phyloP scores from a whole-genome alignment of 805 yeast genomes.

The Kodamaea leandrae region DNA sequence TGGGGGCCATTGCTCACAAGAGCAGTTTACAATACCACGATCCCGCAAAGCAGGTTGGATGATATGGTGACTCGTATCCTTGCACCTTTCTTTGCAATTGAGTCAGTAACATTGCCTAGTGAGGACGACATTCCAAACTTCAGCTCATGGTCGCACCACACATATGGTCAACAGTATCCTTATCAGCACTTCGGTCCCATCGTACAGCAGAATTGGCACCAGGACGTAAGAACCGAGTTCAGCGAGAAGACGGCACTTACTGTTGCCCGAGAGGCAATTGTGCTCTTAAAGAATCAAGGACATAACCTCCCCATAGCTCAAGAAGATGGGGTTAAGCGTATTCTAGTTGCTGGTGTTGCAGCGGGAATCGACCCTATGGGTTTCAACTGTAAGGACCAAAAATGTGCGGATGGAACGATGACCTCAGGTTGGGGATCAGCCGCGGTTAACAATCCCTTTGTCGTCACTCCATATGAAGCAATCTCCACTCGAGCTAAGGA shows the following conservation, averaged over 20 bases:
- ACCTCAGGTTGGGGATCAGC: slow-evolving; percentile 69
- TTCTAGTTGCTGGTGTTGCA: slow-evolving; percentile 50
- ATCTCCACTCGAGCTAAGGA: slow-evolving; percentile 46
- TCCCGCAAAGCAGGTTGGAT: slow-evolving; percentile 51
- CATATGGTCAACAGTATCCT: slow-evolving; percentile 54
- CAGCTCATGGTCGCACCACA: slow-evolving; percentile 57
- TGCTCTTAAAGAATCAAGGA: slow-evolving; percentile 52
- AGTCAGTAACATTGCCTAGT: slow-evolving; percentile 34
- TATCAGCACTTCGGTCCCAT: slow-evolving; percentile 55
- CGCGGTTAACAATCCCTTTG: slow-evolving; percentile 52
- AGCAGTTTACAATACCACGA: slow-evolving; percentile 54
- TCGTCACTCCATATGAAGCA: slow-evolving; percentile 59
- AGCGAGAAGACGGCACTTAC: slow-evolving; percentile 49
- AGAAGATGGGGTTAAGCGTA: slow-evolving; percentile 40
- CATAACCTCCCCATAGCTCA: slow-evolving; percentile 50
- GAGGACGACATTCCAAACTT: slow-evolving; percentile 50
- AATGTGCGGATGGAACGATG: slow-evolving; percentile 51
- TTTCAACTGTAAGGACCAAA: slow-evolving; percentile 52
- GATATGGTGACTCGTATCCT: slow-evolving; percentile 63
- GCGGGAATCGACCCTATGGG: slow-evolving; percentile 54
- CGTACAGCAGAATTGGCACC: slow-evolving; percentile 51
- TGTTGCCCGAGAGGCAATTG: slow-evolving; percentile 57
- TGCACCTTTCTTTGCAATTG: slow-evolving; percentile 53
- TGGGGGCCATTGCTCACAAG: slow-evolving; percentile 59
- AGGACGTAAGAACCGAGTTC: slow-evolving; percentile 49